Conservation (phyloP, 768 basidiomycete genomes). For the Lactarius psammicola region DNA sequence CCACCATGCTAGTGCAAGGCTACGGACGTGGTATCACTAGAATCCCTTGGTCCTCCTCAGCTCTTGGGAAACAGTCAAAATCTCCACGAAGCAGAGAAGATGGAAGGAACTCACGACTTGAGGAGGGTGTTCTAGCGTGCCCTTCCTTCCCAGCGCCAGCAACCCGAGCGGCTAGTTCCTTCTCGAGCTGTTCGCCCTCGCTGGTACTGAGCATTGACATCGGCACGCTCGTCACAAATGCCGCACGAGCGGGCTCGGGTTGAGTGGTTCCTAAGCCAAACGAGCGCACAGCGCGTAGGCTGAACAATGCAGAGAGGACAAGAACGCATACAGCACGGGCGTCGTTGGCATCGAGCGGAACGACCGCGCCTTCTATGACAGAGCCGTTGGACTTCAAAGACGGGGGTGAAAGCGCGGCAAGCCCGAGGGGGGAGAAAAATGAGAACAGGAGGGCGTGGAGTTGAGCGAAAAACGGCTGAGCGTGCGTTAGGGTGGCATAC, state of each 20-base stretch:
- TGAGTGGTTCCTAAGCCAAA: constrained; percentile 3
- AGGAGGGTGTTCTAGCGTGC: constrained; percentile 3
- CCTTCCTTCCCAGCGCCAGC: constrained; percentile 19
- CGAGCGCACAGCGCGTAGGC: constrained; percentile 19
- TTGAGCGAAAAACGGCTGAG: constrained; percentile 65
- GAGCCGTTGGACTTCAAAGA: background rate
- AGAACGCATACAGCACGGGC: constrained; percentile 27
- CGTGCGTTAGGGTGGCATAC: constrained; percentile 80
- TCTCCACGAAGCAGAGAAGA: background rate
- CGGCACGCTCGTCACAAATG: constrained; percentile 8
- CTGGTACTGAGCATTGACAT: constrained; percentile 8
- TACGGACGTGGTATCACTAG: background rate
- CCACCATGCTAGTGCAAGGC: background rate
- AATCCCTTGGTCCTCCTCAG: background rate
- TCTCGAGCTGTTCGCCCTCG: constrained; percentile 18
- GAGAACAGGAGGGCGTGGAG: constrained; percentile 24
- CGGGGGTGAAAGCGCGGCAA: constrained; percentile 14
- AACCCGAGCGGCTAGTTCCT: constrained; percentile 22
- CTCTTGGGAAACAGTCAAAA: constrained; percentile 6
- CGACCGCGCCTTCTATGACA: constrained; percentile 7
- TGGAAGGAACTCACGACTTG: constrained; percentile 14
- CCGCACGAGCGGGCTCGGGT: background rate
- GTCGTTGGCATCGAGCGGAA: constrained; percentile 19
- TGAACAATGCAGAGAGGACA: constrained; percentile 20
- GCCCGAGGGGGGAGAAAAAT: constrained; percentile 25